These are phyloP conservation scores for Curvularia lunata DNA, from an alignment of 2,329 filamentous ascomycete species.

Conservation along the genomic window DNA sequence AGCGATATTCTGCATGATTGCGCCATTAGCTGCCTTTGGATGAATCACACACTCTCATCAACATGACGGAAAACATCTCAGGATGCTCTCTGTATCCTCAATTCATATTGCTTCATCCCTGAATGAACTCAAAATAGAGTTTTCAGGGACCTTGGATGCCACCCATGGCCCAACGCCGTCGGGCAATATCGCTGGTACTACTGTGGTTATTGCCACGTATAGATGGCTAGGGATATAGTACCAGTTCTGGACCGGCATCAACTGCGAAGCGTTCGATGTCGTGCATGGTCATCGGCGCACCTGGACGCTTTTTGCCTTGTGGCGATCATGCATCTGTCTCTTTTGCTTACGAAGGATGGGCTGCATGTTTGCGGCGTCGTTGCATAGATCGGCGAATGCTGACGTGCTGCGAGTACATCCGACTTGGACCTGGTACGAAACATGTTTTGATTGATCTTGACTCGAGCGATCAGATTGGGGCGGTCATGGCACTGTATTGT, in stretches of 20 bases:
- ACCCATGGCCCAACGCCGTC: slow-evolving; percentile 12
- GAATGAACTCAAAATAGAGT: slow-evolving; percentile 21
- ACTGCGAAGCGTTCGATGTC: slow-evolving; percentile 1
- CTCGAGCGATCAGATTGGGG: not conserved
- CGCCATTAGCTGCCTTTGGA: not conserved
- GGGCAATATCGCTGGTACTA: slow-evolving; percentile 25
- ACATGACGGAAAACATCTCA: not conserved
- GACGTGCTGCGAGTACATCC: not conserved
- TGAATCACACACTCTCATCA: not conserved
- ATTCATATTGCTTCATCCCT: slow-evolving; percentile 29
- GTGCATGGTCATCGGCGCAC: slow-evolving; percentile 6
- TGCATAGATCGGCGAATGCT: not conserved
- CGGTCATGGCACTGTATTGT: not conserved
- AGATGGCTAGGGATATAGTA: slow-evolving; percentile 25
- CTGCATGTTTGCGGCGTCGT: not conserved
- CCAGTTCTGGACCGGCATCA: slow-evolving; percentile 9
- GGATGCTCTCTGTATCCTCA: not conserved
- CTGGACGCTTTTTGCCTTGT: not conserved
- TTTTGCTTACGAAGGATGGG: not conserved
- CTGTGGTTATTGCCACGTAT: slow-evolving; percentile 36
- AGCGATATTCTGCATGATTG: slow-evolving; percentile 25
- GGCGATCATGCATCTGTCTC: not conserved
- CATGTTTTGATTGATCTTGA: not conserved
- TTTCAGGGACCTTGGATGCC: slow-evolving; percentile 7
- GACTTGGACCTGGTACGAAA: not conserved